These are phyloP conservation scores for Grosmannia serpens DNA, from an alignment of 2,329 filamentous ascomycete genomes.

Conservation along the genomic window DNA sequence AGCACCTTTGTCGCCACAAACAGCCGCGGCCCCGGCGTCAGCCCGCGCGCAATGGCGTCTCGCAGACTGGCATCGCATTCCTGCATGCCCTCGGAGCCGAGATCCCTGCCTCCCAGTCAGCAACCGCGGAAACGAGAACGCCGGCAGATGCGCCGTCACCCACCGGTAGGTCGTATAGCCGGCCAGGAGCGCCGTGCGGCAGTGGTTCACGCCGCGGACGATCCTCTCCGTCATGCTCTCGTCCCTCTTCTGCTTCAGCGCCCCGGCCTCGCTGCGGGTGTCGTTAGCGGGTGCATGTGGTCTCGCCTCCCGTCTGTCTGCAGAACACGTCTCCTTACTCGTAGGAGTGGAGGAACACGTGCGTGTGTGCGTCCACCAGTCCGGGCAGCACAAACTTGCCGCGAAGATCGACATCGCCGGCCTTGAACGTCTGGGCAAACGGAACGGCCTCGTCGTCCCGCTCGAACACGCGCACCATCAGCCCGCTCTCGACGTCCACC, in stretches of 20 bases:
- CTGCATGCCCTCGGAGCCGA: conserved; percentile 40
- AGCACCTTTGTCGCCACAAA: conserved; percentile 42
- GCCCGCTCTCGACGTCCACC: conserved; percentile 26
- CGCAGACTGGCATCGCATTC: conserved; percentile 38
- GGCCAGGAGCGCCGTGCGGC: conserved; percentile 38
- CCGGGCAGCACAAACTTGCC: conserved; percentile 39
- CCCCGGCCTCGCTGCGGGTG: conserved; percentile 23
- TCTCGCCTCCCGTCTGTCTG: not conserved
- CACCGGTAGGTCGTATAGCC: conserved; percentile 43
- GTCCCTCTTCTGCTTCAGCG: conserved; percentile 41
- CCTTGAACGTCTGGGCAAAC: conserved; percentile 8
- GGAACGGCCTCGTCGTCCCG: conserved; percentile 18
- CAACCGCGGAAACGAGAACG: not conserved
- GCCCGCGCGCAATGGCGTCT: conserved; percentile 40
- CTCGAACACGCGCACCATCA: conserved; percentile 22
- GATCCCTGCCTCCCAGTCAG: conserved; percentile 25
- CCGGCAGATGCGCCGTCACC: not conserved
- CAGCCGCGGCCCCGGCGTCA: conserved; percentile 41
- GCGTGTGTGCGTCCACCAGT: conserved; percentile 43
- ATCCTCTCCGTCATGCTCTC: conserved; percentile 44
- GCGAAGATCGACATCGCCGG: conserved; percentile 41
- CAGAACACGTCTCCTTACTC: conserved; percentile 15
- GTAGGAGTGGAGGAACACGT: conserved; percentile 42
- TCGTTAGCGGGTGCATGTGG: not conserved
- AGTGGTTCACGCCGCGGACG: conserved; percentile 41